Conservation (phyloP, 441 rosid genomes). For the Viola pubescens region DNA sequence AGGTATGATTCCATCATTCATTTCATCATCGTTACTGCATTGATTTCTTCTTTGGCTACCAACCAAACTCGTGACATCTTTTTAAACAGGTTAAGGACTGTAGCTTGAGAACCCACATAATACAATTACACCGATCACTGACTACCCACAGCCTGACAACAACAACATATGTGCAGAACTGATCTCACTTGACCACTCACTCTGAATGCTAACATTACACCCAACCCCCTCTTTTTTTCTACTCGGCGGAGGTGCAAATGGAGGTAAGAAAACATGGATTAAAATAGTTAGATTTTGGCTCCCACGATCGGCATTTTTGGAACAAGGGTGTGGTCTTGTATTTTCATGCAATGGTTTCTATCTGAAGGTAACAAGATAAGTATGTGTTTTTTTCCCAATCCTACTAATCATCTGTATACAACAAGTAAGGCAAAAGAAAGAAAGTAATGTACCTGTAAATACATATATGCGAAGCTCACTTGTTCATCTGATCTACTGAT, state of each 20-base stretch:
- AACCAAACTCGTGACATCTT: neutral
- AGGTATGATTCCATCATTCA: conserved; percentile 32
- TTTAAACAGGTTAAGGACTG: conserved; percentile 55
- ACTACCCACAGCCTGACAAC: conserved; percentile 60
- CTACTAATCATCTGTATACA: conserved; percentile 31
- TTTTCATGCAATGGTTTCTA: conserved; percentile 17
- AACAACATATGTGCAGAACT: conserved; percentile 65
- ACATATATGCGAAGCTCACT: conserved; percentile 19
- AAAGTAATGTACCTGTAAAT: conserved; percentile 27
- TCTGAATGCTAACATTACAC: conserved; percentile 46
- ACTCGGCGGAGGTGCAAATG: conserved; percentile 32
- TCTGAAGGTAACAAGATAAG: conserved; percentile 20
- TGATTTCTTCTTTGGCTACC: conserved; percentile 11
- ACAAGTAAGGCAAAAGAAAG: conserved; percentile 12
- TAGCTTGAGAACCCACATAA: conserved; percentile 57
- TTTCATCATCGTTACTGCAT: neutral
- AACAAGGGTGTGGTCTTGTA: conserved; percentile 23
- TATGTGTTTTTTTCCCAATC: conserved; percentile 13
- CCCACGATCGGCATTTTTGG: conserved; percentile 24
- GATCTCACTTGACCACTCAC: conserved; percentile 57
- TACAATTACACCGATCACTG: conserved; percentile 41
- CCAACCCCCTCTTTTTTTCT: conserved; percentile 30
- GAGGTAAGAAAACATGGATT: conserved; percentile 29
- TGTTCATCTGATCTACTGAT: conserved; percentile 19
- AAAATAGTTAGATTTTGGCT: conserved; percentile 26